Evolutionary conservation across 805 yeast genomes (phyloP).

Genomic region (Maudiozyma barnettii): DNA sequence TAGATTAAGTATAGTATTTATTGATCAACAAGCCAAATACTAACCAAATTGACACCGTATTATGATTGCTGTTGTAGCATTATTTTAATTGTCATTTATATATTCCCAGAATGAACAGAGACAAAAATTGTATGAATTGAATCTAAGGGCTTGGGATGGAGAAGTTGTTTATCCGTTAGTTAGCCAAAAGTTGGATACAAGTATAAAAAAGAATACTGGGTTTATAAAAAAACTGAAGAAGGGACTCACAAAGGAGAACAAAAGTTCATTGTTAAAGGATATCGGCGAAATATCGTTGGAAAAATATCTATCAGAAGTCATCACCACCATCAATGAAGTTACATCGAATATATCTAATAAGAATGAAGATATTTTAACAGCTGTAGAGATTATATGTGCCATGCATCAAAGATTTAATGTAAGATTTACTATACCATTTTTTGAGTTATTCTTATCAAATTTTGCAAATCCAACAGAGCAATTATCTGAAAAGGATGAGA

Average conservation of each 20-base stretch:
- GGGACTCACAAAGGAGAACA: constrained; percentile 45
- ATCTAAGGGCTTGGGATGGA: constrained; percentile 47
- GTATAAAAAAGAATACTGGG: constrained; percentile 73
- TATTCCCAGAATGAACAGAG: constrained; percentile 6
- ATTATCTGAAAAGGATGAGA: constrained; percentile 36
- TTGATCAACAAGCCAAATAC: too few species aligned
- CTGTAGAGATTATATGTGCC: constrained; percentile 57
- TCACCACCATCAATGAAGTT: constrained; percentile 55
- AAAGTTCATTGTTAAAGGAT: constrained; percentile 45
- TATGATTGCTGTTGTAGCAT: too few species aligned
- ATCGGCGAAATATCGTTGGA: constrained; percentile 53
- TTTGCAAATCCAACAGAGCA: constrained; percentile 29
- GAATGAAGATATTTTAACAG: constrained; percentile 50
- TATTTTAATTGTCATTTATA: too few species aligned
- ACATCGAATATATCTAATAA: constrained; percentile 39
- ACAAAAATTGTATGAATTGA: constrained; percentile 31
- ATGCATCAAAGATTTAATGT: constrained; percentile 65
- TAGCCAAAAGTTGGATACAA: constrained; percentile 47
- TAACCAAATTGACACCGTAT: too few species aligned
- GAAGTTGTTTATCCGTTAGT: constrained; percentile 27
- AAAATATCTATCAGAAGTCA: constrained; percentile 65
- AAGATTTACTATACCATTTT: constrained; percentile 42
- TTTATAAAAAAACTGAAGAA: constrained; percentile 62
- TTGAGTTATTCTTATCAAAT: constrained; percentile 35
- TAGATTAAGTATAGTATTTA: too few species aligned